Evolutionary conservation across 495 filamentous ascomycete species (phyloP), one percentile per base, ranked within the genome.

Genomic region (Parachaetomium inaequale): DNA sequence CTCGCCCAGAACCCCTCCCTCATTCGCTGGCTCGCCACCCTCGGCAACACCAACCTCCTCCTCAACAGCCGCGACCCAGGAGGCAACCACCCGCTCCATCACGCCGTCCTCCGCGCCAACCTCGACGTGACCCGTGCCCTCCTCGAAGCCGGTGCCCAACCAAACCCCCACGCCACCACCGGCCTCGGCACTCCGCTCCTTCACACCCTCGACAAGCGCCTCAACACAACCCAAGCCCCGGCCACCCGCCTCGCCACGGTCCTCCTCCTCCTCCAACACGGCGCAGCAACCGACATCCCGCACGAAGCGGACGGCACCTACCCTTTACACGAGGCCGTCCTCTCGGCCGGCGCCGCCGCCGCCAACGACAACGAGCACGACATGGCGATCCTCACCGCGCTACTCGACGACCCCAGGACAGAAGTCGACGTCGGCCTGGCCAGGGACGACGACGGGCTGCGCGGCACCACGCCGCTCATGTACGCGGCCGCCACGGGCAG

Each of bases 401-500:
- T 40, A 15, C 36, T 40, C 36, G 36, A 40, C 36, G 12, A 40
- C 36, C 34, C 10, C n/a, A 12, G 8, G 2, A 12, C 34, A 36
- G 34, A 4, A n/a, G n/a, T 54, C 51, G 17, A 49, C 26, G n/a
- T 15, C 36, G 36, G 36, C 36, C 0, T 12, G 5, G n/a, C 38
- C 40, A n/a, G 19, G 12, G 19, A 12, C 25, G 42, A 62, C 40
- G 7, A 7, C 17, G 42, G 26, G n/a, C 46, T 62, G 52, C 59
- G 42, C 28, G 28, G 19, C 31, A 40, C 59, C 4, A 55, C 51
- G 1, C 51, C 59, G n/a, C 59, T 62, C 8, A 38, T 46, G 26
- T 56, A 55, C 28, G 59, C 59, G 31, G 38, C 51, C 23, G 59
- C 19, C 51, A 15, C 31, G 40, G 17, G 51, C 28, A n/a, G 25